These are phyloP conservation scores for Tilletia caries DNA, from an alignment of 1,284 basidiomycete species.

Conservation along the genomic window DNA sequence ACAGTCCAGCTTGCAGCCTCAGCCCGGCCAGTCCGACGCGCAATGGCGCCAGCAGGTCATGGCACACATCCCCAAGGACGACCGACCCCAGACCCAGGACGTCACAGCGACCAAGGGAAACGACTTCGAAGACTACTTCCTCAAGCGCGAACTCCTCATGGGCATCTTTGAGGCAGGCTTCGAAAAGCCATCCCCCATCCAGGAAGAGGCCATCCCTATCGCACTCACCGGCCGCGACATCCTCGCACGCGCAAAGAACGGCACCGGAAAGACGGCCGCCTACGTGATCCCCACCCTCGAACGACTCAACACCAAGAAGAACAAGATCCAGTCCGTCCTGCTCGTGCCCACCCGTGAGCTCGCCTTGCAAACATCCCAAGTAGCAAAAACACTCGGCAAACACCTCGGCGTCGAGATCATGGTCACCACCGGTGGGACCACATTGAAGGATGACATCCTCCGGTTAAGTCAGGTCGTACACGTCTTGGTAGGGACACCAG, in stretches of 20 bases:
- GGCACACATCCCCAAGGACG: constrained; percentile 37
- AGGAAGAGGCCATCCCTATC: constrained; percentile 74
- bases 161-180: constrained; percentile 61
- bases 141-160: constrained; percentile 54
- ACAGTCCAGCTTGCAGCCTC: constrained; percentile 20
- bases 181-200: constrained; percentile 92
- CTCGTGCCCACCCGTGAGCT: constrained; percentile 53
- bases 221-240: constrained; percentile 65
- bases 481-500: constrained; percentile 93
- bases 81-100: constrained; percentile 53
- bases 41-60: constrained; percentile 39
- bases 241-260: constrained; percentile 67
- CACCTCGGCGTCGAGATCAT: constrained; percentile 94
- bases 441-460: constrained; percentile 94
- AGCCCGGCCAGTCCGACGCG: constrained; percentile 39
- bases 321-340: constrained; percentile 75
- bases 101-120: constrained; percentile 52
- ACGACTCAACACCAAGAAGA: constrained; percentile 78
- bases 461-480: constrained; percentile 80
- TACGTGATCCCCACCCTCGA: constrained; percentile 97
- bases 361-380: constrained; percentile 76
- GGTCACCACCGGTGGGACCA: constrained; percentile 98
- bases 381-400: constrained; percentile 93
- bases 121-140: constrained; percentile 53
- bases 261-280: constrained; percentile 77